phyloP scores from a whole-genome alignment of 129 eudicot genomes.

The Chrysanthemum lavandulifolium region DNA sequence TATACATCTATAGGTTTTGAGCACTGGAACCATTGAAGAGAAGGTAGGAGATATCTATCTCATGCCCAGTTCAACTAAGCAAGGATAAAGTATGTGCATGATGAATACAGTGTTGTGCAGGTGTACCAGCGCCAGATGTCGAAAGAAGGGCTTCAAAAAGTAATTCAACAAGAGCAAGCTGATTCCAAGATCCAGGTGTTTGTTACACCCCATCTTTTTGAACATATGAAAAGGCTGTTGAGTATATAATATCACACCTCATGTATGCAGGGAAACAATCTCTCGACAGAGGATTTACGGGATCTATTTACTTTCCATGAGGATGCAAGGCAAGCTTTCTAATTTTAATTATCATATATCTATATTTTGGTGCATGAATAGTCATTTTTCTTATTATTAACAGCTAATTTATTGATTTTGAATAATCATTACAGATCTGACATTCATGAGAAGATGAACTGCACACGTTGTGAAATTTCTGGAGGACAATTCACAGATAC shows the following conservation, averaged over 20 bases:
- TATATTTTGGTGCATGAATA: background rate
- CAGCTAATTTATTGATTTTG: background rate
- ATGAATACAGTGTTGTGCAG: constrained; percentile 38
- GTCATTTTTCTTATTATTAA: constrained; percentile 3
- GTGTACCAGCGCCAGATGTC: constrained; percentile 99
- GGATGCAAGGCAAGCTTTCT: constrained; percentile 48
- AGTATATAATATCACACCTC: constrained; percentile 9
- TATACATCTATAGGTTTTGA: constrained; percentile 90
- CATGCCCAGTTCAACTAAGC: constrained; percentile 1
- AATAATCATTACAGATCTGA: constrained; percentile 60
- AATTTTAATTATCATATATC: background rate
- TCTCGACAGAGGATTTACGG: constrained; percentile 90
- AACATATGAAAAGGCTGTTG: constrained; percentile 15
- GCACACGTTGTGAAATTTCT: constrained; percentile 60
- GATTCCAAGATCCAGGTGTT: constrained; percentile 59
- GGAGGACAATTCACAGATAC: constrained; percentile 31
- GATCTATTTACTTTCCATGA: constrained; percentile 87
- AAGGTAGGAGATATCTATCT: constrained; percentile 48
- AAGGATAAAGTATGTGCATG: constrained; percentile 22
- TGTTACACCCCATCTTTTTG: constrained; percentile 2
- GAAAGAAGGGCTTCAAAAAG: constrained; percentile 97
- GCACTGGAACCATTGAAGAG: constrained; percentile 98
- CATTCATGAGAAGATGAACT: constrained; percentile 88
- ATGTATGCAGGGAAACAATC: constrained; percentile 68
- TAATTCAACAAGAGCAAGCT: constrained; percentile 87